A percentile compares a stretch with the other conserved stretches of the same genome.
Evolutionary conservation across 768 basidiomycete species (phyloP).

Genomic region (Psilocybe sp.): DNA sequence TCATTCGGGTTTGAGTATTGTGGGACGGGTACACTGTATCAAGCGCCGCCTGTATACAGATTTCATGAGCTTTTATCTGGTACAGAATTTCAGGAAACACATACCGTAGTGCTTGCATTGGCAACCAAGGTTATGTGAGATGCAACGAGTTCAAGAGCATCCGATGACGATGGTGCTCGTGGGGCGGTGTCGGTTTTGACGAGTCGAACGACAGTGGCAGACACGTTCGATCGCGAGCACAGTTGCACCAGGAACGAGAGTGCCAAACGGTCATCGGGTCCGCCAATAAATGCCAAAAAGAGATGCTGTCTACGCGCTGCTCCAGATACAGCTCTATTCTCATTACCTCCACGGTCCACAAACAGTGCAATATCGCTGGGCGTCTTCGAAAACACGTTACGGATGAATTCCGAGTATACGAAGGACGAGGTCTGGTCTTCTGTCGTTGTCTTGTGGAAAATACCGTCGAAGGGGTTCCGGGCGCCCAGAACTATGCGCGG

Average conservation of each 20-base stretch:
- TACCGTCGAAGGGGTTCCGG: slow-evolving; percentile 71
- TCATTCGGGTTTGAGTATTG: slow-evolving; percentile 63
- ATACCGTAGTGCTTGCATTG: not conserved
- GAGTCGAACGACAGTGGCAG: slow-evolving; percentile 74
- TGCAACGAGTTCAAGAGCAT: slow-evolving; percentile 10
- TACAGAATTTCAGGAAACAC: not conserved
- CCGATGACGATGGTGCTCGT: slow-evolving; percentile 21
- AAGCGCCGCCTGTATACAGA: slow-evolving; percentile 39
- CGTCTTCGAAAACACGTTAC: slow-evolving; percentile 73
- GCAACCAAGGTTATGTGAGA: slow-evolving; percentile 29
- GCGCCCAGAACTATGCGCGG: slow-evolving; percentile 20
- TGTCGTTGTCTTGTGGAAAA: slow-evolving; percentile 58
- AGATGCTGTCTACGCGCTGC: slow-evolving; percentile 49
- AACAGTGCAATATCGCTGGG: slow-evolving; percentile 81
- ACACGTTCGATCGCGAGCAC: slow-evolving; percentile 51
- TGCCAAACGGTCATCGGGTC: slow-evolving; percentile 88
- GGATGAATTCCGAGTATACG: slow-evolving; percentile 80
- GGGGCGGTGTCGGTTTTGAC: slow-evolving; percentile 32
- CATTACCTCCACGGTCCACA: slow-evolving; percentile 61
- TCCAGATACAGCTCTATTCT: slow-evolving; percentile 24
- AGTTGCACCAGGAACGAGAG: slow-evolving; percentile 83
- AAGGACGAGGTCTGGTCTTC: slow-evolving; percentile 52
- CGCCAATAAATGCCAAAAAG: slow-evolving; percentile 90
- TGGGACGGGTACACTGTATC: slow-evolving; percentile 73
- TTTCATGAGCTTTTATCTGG: not conserved